Base-by-base conservation (phyloP, 441 rosid genomes). In the Brassica hybrid region DNA sequence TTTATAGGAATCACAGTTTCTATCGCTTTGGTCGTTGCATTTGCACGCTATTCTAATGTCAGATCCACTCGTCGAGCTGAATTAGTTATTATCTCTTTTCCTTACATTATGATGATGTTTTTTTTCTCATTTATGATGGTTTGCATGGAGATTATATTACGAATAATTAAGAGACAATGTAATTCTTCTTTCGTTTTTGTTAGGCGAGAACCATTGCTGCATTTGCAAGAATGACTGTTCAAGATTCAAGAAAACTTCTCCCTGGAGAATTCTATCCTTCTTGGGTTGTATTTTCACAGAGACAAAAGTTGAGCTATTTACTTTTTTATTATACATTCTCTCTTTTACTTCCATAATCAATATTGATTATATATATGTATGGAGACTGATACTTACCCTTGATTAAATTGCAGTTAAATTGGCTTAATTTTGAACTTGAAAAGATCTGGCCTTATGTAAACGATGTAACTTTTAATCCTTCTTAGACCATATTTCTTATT, bases 381-480 rank as follows among this genome's bases (percentile, higher is more conserved):
- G 66, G 68, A 54, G 54, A 64, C 32, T 79, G 63, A 23, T 43
- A 83, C 78, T 59, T 12, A 54, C 76, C 57, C 25, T 50, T 74
- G 52, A 12, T 72, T 32, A 18, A 21, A 65, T 27, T 83, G 64
- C 95, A 94, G 99, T 91, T 95, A 78, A 78, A 69, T 67, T 93
- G 99, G 98, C 93, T 96, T 32, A 92, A 93, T 78, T 76, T 74
- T 32, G 95, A 88, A 1, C 96, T 96, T 65, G 85, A 87, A 76
- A 92, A 93, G 87, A 89, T 96, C 65, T 96, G 99, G 99, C 98
- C 97, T 25, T 92, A 62, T 32, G 89, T 93, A 34, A 16, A 91
- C 61, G 87, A 83, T 90, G 97, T 91, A 81, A 84, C 14, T 45
- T 67, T 25, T 12, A 3, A 2, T 5, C 57, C 52, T 60, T 57